A percentile compares a stretch with the other conserved stretches of the same genome.
Conservation (phyloP, 2,329 filamentous ascomycete species). For the Colletotrichum sp. region DNA sequence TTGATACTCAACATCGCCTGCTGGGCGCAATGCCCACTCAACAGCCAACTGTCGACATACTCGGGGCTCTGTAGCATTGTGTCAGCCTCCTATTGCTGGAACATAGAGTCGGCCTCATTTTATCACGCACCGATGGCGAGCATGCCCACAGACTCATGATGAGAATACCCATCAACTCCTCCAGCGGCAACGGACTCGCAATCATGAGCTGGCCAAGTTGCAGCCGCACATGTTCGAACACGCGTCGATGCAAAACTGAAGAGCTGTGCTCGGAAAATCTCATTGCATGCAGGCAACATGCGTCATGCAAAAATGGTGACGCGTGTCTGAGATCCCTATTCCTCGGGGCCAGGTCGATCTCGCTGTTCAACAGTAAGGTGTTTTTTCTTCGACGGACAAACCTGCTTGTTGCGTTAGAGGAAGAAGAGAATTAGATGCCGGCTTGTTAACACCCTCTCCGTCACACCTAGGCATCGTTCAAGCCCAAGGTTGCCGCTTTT, state of each 20-base stretch:
- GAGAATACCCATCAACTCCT: conserved; percentile 45
- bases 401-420: not conserved
- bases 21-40: conserved; percentile 46
- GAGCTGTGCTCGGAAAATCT: conserved; percentile 10
- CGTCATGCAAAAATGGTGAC: conserved; percentile 44
- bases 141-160: conserved; percentile 35
- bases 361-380: conserved; percentile 13
- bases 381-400: conserved; percentile 11
- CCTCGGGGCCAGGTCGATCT: not conserved
- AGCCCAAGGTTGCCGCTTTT: not conserved
- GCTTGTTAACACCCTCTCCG: not conserved
- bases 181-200: conserved; percentile 42
- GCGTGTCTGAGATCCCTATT: conserved; percentile 31
- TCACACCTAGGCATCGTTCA: not conserved
- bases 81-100: not conserved
- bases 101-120: not conserved
- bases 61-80: conserved; percentile 26
- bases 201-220: conserved; percentile 43
- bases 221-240: conserved; percentile 43
- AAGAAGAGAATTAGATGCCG: not conserved
- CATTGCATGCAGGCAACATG: conserved; percentile 42
- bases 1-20: conserved; percentile 48
- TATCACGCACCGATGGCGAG: conserved; percentile 4
- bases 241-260: conserved; percentile 35
- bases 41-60: conserved; percentile 47